Base-by-base conservation (phyloP, 495 filamentous ascomycete genomes). In the Penicillium soppii region DNA sequence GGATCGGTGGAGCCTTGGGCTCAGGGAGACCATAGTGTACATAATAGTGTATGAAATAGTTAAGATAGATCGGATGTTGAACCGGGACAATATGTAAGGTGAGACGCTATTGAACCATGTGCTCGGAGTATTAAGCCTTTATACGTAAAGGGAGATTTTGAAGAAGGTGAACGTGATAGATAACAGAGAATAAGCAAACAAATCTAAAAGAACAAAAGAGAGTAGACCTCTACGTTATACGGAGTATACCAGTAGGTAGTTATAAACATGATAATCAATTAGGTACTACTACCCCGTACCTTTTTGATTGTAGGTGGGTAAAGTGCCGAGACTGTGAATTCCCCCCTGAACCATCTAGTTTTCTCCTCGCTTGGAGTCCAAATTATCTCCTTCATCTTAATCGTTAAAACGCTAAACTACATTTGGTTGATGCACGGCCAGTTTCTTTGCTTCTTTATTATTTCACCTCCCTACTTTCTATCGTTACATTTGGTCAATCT, bases 51-150 rank as follows among this genome's bases (percentile, higher is more conserved):
- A 39, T 45, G 30, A 27, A 48, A 36, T 30, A 47, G 42, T 53
- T 7, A 16, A 19, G 16, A 33, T 45, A 33, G 42, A 16, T 23
- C n/a, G 21, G 21, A n/a, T 27, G 40, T 16, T 5, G 36, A 38
- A 38, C 36, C 36, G 20, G 29, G 10, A 32, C 29, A 32, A 32
- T 3, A 29, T 25, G 23, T 21, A 49, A 40, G 26, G 19, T 10
- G 12, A 3, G 5, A 39, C 20, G 17, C 46, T 49, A 49, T 41
- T 49, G 47, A 49, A 41, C 37, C 47, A 49, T 49, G 36, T 49
- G 36, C 12, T 7, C 35, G 46, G 47, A 49, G 36, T 25, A 49
- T 49, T 41, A n/a, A n/a, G n/a, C n/a, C n/a, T n/a, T n/a, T n/a
- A n/a, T n/a, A n/a, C n/a, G n/a, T n/a, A n/a, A n/a, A n/a, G n/a